Percentiles rank a stretch among this genome's conserved stretches.
Evolutionary conservation across 441 rosid species (phyloP).

Genomic region (Syzygium malaccense): DNA sequence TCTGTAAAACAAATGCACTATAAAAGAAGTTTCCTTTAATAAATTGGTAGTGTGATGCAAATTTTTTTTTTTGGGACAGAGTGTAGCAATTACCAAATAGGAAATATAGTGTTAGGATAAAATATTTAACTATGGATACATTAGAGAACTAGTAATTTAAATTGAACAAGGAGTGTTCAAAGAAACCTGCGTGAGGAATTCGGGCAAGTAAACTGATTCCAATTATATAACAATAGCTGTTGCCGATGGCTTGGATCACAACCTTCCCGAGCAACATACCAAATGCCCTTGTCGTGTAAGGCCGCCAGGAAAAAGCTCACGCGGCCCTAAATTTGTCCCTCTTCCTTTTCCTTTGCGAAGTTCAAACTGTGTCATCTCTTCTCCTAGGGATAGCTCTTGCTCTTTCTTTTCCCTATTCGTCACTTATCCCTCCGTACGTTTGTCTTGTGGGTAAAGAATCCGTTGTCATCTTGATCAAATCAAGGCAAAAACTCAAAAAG

Average conservation of each 20-base stretch:
- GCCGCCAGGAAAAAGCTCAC: background rate
- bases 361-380: background rate
- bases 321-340: background rate
- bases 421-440: no score
- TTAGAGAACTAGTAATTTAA: background rate
- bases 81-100: background rate
- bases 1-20: background rate
- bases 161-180: background rate
- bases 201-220: background rate
- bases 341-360: background rate
- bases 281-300: background rate
- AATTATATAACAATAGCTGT: background rate
- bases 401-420: no score
- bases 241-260: background rate
- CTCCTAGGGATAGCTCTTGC: background rate
- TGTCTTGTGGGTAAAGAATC: no score
- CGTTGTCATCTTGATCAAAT: no score
- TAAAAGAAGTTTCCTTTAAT: background rate
- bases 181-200: background rate
- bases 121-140: background rate
- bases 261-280: background rate
- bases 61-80: fast-evolving
- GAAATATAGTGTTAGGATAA: background rate
- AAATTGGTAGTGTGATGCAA: background rate
- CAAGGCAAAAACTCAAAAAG: no score